Percentiles rank a stretch among this genome's conserved stretches.
Evolutionary conservation across 2,329 filamentous ascomycete species (phyloP).

Genomic region (Apiospora marii): DNA sequence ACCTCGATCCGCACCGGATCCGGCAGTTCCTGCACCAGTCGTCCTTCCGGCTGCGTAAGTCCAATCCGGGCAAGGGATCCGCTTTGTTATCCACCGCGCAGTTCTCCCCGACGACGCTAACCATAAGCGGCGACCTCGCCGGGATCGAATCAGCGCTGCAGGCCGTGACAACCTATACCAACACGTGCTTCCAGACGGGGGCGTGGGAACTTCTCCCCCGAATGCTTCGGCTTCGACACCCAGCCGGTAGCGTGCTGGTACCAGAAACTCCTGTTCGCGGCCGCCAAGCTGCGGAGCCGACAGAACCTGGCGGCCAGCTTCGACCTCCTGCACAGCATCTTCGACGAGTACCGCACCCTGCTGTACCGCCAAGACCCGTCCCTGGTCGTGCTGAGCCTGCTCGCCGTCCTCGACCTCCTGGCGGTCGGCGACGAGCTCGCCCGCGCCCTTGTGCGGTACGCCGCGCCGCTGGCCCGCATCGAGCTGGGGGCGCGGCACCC

Average conservation of each 20-base stretch:
- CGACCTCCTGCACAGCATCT: not conserved
- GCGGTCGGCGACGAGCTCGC: not conserved
- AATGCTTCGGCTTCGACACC: not conserved
- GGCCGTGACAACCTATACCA: slow-evolving; percentile 6
- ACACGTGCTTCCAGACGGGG: not conserved
- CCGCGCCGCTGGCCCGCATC: not conserved
- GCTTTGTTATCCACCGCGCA: not conserved
- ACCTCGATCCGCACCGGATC: not conserved
- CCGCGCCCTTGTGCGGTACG: not conserved
- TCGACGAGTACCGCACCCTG: not conserved
- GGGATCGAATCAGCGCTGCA: not conserved
- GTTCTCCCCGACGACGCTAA: not conserved
- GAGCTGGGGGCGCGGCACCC: slow-evolving; percentile 12
- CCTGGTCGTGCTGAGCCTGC: slow-evolving; percentile 2
- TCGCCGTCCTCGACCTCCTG: not conserved
- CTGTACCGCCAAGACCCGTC: not conserved
- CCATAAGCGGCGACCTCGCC: not conserved
- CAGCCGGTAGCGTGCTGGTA: slow-evolving; percentile 1
- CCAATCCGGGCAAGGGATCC: not conserved
- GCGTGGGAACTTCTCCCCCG: slow-evolving; percentile 5
- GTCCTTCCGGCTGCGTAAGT: not conserved
- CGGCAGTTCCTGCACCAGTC: slow-evolving; percentile 13
- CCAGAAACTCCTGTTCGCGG: slow-evolving; percentile 13
- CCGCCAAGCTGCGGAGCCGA: not conserved
- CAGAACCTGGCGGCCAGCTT: not conserved